Evolutionary conservation across 352 stramenopile genomes (phyloP), one percentile per base, ranked within the genome.

Genomic region (Phytopythium vexans): DNA sequence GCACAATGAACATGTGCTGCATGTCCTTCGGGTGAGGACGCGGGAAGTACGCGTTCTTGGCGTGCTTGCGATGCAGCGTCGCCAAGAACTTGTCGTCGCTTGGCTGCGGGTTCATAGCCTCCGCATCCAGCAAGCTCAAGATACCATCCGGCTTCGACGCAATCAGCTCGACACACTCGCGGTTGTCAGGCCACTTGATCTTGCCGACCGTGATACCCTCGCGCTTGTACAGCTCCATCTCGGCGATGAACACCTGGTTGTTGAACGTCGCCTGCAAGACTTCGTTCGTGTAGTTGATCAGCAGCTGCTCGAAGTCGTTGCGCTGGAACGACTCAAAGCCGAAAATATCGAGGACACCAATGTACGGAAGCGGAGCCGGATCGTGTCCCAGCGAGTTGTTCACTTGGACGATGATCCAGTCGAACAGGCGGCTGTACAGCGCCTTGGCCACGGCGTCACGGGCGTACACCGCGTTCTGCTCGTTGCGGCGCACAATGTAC

Each of bases 361-460:
- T 95, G 72, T 92, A 97, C 42, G 82, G 84, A 68, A 94, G 62
- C 21, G 78, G 65, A 27, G 70, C 70, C 35, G 85, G 77, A 42
- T 94, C 83, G 42, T 96, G 82, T 9, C 80, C 85, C 8, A 97
- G 68, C 59, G 74, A 89, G 52, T 60, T 64, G 77, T 98, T 98
- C 31, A 98, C 86, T 53, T 96, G 84, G 36, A 86, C 61, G 37
- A 98, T 93, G 39, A 98, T 72, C 89, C 89, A 97, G 58, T 96
- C 78, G 61, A 98, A 98, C 37, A 97, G 72, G 31, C 86, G 79
- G 39, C 74, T 86, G 70, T 98, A 98, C 6, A 98, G 58, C 36
- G 91, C 83, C 72, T 98, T 98, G 11, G 92, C 83, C 49, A 98
- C 92, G 4, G 90, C 91, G 48, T 98, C 88, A 49, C 94, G 82